Evolutionary conservation across 148 eudicot species (phyloP), one percentile per base, ranked within the genome.

Genomic region (Cornus suecica): DNA sequence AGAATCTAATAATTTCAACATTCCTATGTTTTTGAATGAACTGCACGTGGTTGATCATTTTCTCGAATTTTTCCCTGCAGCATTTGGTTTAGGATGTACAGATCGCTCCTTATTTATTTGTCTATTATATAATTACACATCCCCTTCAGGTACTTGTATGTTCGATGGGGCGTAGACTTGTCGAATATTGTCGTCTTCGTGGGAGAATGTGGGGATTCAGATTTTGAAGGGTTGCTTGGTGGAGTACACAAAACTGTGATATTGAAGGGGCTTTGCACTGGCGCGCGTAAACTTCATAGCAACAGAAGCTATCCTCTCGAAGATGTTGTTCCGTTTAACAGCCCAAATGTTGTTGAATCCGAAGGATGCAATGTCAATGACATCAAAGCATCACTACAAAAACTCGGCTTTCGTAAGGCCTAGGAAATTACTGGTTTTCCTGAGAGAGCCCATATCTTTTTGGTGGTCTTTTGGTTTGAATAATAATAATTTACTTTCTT

Each of bases 111-210:
- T 0, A 13, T 8, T 31, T 5, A 48, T 11, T 25, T 37, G 42
- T 37, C 42, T 37, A 83, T 68, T 71, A 58, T 8, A 14, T n/a
- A 15, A 62, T 18, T 10, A 23, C 16, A 34, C 54, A 29, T 37
- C 42, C 31, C 54, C 7, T 82, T 62, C 85, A 92, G 97, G 88
- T 92, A 92, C 66, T 83, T 92, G 24, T 90, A 84, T 82, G 91
- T 90, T 29, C 97, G 97, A 2, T 92, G 97, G 97, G 94, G 94
- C 1, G 81, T 90, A 63, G 93, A 92, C 72, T 71, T 92, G 73
- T 79, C 91, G 13, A 90, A 89, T 63, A 78, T 89, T 81, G 92
- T 86, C 20, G 97, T 94, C 45, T 90, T 94, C 45, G 92, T 94
- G 2, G 98, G 98, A 72, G 98, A 94, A 80, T 85, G 89, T 68